Conservation (phyloP, 106 monocot species). For the Chionographis japonica region DNA sequence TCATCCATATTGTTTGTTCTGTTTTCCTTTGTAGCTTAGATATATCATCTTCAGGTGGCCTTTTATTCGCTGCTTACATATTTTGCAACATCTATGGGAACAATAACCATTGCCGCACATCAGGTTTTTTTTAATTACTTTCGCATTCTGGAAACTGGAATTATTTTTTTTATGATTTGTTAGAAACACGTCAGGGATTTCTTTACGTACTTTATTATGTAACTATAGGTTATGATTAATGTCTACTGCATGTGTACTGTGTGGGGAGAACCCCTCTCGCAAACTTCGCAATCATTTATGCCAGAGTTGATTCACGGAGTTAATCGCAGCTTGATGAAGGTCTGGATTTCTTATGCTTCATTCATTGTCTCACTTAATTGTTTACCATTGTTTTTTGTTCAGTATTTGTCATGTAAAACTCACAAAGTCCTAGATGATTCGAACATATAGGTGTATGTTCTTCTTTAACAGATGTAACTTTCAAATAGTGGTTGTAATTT, state of each 20-base stretch:
- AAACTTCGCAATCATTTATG: conserved; percentile 99
- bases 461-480: too few relatives aligned
- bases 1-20: neutral
- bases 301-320: conserved; percentile 89
- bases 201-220: neutral
- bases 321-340: conserved; percentile 78
- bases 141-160: neutral
- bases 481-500: too few relatives aligned
- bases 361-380: neutral
- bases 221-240: conserved; percentile 84
- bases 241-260: conserved; percentile 92
- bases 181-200: neutral
- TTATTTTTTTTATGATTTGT: neutral
- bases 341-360: conserved; percentile 11
- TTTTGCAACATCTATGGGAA: conserved; percentile 93
- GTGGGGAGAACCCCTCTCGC: conserved; percentile 95
- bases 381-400: neutral
- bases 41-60: conserved; percentile 53
- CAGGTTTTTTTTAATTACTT: conserved; percentile 48
- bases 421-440: neutral
- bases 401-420: neutral
- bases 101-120: conserved; percentile 84
- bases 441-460: too few relatives aligned
- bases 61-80: conserved; percentile 91
- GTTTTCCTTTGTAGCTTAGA: neutral